Conservation (phyloP, 1,284 basidiomycete species). For the Fomitopsis pinicola region DNA sequence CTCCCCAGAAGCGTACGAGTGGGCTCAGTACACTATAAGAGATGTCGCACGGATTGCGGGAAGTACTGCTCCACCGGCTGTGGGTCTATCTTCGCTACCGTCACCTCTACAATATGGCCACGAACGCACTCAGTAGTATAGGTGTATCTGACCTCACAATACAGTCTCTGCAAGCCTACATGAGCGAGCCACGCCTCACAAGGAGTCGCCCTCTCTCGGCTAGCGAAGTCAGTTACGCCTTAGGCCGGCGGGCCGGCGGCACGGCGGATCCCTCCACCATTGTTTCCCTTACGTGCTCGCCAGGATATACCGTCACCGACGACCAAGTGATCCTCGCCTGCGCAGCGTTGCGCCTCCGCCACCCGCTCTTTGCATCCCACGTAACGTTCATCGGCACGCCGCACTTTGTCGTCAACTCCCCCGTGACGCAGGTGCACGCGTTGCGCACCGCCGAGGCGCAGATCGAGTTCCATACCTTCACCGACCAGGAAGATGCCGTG, state of each 20-base stretch:
- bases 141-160: too few relatives aligned
- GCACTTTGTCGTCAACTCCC: background rate
- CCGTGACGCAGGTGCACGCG: background rate
- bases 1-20: too few relatives aligned
- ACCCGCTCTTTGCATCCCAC: background rate
- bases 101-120: too few relatives aligned
- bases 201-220: background rate
- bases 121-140: too few relatives aligned
- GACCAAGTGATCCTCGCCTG: background rate
- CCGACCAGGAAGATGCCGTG: background rate
- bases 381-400: background rate
- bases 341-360: background rate
- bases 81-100: too few relatives aligned
- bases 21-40: too few relatives aligned
- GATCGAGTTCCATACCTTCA: slow-evolving; percentile 3
- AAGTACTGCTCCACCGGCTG: too few relatives aligned
- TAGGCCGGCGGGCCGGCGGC: background rate
- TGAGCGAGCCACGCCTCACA: background rate
- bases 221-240: background rate
- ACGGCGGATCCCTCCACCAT: background rate
- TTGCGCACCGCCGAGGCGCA: background rate
- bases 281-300: background rate
- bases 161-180: background rate
- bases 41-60: too few relatives aligned
- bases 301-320: background rate